phyloP scores from a whole-genome alignment of 2,329 filamentous ascomycete genomes.

The Pseudofabraea citricarpa region DNA sequence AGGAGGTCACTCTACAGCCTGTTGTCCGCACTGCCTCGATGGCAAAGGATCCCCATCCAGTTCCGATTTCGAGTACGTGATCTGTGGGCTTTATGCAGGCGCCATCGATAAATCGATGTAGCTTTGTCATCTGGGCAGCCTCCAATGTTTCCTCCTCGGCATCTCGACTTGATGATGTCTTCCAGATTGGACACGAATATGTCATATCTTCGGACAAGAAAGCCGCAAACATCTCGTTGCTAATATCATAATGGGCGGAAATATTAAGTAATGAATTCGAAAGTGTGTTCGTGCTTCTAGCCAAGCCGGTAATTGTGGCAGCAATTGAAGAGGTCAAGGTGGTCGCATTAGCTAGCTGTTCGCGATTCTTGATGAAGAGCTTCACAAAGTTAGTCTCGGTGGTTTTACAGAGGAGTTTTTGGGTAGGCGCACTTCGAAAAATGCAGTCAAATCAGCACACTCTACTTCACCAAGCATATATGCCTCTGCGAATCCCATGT shows the following conservation, averaged over 20 bases:
- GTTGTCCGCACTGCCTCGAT: conserved; percentile 63
- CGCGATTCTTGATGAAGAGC: conserved; percentile 68
- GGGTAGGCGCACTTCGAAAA: conserved; percentile 53
- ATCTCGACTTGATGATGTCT: conserved; percentile 34
- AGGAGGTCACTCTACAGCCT: conserved; percentile 62
- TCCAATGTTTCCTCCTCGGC: conserved; percentile 53
- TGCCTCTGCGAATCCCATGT: conserved; percentile 65
- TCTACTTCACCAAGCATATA: conserved; percentile 71
- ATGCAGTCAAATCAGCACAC: conserved; percentile 60
- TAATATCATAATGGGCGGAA: conserved; percentile 70
- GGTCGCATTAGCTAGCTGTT: conserved; percentile 57
- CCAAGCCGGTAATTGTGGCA: conserved; percentile 51
- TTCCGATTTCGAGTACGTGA: conserved; percentile 71
- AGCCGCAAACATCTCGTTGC: conserved; percentile 70
- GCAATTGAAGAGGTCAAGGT: conserved; percentile 57
- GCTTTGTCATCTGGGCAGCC: conserved; percentile 62
- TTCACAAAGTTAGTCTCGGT: conserved; percentile 28
- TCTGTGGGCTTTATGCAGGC: conserved; percentile 59
- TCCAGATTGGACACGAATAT: conserved; percentile 68
- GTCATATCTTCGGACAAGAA: conserved; percentile 75
- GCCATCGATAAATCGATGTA: conserved; percentile 60
- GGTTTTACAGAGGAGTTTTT: not conserved
- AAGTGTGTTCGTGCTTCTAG: conserved; percentile 52
- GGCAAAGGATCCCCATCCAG: conserved; percentile 71
- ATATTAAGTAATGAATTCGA: conserved; percentile 60